phyloP scores from a whole-genome alignment of 1,139 yeast genomes.

The Candida sojae region DNA sequence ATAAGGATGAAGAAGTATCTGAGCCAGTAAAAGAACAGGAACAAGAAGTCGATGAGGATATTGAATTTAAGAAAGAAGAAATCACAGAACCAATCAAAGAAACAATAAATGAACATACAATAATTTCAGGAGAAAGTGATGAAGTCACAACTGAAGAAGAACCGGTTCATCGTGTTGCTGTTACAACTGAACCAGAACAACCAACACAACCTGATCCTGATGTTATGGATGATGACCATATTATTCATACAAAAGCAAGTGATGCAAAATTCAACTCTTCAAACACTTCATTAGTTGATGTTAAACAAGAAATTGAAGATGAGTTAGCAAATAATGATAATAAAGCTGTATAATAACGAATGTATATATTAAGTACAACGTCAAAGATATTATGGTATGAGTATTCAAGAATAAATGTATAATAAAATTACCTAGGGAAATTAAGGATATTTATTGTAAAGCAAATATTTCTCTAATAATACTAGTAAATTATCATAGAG shows the following conservation, averaged over 20 bases:
- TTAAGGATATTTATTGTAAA: too few relatives aligned
- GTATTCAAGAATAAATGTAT: too few relatives aligned
- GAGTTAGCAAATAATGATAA: neutral
- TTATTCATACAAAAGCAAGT: too few relatives aligned
- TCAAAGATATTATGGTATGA: too few relatives aligned
- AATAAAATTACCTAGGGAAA: too few relatives aligned
- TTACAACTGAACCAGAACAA: neutral
- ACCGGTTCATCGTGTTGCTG: neutral
- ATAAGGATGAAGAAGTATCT: too few relatives aligned
- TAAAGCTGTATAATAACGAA: neutral
- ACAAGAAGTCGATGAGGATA: too few relatives aligned
- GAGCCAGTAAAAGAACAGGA: too few relatives aligned
- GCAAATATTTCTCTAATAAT: too few relatives aligned
- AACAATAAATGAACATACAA: neutral
- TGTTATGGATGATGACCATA: neutral
- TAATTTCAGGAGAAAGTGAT: neutral
- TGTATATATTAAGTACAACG: too few relatives aligned
- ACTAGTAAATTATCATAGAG: too few relatives aligned
- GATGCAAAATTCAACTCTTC: neutral
- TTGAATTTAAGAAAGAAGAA: too few relatives aligned
- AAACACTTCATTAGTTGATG: neutral
- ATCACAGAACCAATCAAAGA: neutral
- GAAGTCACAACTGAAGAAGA: neutral
- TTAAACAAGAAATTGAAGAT: neutral
- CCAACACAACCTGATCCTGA: neutral